phyloP scores from a whole-genome alignment of 2,329 filamentous ascomycete species.

The Fusarium succisae region DNA sequence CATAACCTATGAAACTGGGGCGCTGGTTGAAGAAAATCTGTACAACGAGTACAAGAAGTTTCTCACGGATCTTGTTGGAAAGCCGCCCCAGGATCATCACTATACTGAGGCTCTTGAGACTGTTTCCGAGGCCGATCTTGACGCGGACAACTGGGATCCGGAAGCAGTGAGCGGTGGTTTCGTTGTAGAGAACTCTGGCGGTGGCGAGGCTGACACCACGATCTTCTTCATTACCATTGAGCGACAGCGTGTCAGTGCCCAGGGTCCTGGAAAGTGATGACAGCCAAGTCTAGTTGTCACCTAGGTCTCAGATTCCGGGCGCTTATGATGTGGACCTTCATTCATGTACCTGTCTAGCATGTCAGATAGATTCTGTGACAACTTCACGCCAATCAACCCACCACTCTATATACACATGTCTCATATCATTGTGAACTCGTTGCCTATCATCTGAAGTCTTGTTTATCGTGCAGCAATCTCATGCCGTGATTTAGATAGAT shows the following conservation, averaged over 20 bases:
- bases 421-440: neutral
- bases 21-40: neutral
- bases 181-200: neutral
- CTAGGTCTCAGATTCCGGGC: neutral
- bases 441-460: no score
- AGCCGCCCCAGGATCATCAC: neutral
- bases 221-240: slow-evolving; percentile 1
- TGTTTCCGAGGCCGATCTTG: neutral
- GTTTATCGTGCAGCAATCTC: no score
- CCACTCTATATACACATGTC: neutral
- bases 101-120: neutral
- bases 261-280: neutral
- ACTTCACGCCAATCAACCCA: neutral
- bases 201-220: neutral
- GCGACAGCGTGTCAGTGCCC: neutral
- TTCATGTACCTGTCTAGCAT: neutral
- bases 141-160: neutral
- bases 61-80: neutral
- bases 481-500: neutral
- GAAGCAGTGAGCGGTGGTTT: neutral
- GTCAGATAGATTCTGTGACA: neutral
- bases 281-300: neutral
- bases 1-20: neutral
- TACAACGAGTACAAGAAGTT: neutral
- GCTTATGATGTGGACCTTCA: neutral